phyloP scores from a whole-genome alignment of 169 alveolate species.

The Plasmodium ovale region DNA sequence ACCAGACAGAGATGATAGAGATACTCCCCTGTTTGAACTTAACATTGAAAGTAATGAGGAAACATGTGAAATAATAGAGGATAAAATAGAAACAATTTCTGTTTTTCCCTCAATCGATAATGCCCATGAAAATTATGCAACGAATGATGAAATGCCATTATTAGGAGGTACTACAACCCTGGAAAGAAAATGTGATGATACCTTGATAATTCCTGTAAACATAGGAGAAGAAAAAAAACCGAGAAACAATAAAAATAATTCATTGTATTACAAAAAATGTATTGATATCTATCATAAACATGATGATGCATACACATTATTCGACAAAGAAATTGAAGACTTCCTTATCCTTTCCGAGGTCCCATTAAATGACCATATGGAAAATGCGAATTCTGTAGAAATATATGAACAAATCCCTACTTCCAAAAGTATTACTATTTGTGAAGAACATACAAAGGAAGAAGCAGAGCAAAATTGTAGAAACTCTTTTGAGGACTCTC shows the following conservation, averaged over 20 bases:
- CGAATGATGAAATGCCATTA: background rate
- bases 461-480: too few species aligned
- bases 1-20: background rate
- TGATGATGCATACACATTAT: slow-evolving; percentile 34
- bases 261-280: slow-evolving; percentile 26
- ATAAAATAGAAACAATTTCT: background rate
- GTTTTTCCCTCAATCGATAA: background rate
- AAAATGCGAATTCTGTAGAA: background rate
- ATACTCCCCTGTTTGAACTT: too few species aligned
- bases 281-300: slow-evolving; percentile 65
- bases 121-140: background rate
- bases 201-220: background rate
- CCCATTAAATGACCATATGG: background rate
- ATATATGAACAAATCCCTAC: background rate
- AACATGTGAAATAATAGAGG: background rate
- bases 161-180: background rate
- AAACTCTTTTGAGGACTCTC: too few species aligned
- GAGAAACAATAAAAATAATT: slow-evolving; percentile 9
- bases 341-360: slow-evolving; percentile 33
- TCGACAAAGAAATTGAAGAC: slow-evolving; percentile 57
- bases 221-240: background rate
- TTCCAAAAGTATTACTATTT: background rate
- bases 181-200: background rate
- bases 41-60: background rate
- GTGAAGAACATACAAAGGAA: too few species aligned